Conservation (phyloP, 192 early-diverging fungal species). For the Mortierella alpina region DNA sequence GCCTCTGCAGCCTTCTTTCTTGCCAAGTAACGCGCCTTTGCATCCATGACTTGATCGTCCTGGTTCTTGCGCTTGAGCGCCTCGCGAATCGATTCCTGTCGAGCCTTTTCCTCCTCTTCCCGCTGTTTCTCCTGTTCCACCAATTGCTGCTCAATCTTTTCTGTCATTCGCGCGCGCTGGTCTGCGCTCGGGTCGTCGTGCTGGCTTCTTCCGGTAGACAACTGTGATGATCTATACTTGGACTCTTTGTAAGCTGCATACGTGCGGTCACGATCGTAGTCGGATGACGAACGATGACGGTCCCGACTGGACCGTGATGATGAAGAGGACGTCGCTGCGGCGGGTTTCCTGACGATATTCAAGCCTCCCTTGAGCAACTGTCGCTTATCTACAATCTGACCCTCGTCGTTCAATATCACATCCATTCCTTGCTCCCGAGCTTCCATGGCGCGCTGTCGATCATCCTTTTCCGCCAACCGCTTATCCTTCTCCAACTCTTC, state of each 20-base stretch:
- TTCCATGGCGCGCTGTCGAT: constrained; percentile 45
- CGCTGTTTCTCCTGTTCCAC: constrained; percentile 61
- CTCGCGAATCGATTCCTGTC: constrained; percentile 59
- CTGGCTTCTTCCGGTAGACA: neutral
- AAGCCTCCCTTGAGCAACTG: constrained; percentile 77
- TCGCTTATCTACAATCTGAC: constrained; percentile 81
- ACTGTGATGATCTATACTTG: constrained; percentile 54
- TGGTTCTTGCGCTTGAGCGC: constrained; percentile 58
- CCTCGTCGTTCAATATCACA: constrained; percentile 74
- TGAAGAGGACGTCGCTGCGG: constrained; percentile 3
- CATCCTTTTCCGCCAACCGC: constrained; percentile 26
- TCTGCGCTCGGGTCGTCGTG: constrained; percentile 18
- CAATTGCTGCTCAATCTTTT: constrained; percentile 63
- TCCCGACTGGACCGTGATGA: constrained; percentile 14
- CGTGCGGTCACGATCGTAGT: constrained; percentile 47
- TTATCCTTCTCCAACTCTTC: constrained; percentile 21
- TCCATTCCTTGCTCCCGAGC: constrained; percentile 59
- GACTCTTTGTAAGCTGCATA: constrained; percentile 60
- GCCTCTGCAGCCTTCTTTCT: constrained; percentile 42
- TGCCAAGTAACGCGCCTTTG: constrained; percentile 63
- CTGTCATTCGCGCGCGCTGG: constrained; percentile 54
- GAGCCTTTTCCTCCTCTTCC: constrained; percentile 60
- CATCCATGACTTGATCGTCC: constrained; percentile 60
- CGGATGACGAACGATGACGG: constrained; percentile 21
- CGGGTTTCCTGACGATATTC: constrained; percentile 64